Conservation (phyloP, 805 yeast genomes). For the Saturnispora dispora region DNA sequence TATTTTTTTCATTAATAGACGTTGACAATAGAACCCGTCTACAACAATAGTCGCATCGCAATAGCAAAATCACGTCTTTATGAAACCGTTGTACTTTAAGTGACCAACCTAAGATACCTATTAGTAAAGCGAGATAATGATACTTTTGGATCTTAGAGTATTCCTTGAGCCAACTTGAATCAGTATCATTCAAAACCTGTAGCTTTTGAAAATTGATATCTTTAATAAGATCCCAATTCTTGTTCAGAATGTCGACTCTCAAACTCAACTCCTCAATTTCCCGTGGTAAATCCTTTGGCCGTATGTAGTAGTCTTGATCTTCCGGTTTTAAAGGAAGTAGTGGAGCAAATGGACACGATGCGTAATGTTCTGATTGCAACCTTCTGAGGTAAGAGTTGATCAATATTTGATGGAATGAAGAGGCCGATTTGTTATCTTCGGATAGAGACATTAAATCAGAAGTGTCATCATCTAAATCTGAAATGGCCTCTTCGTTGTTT, state of each 20-base stretch:
- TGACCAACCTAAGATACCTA: constrained; percentile 30
- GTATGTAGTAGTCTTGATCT: constrained; percentile 20
- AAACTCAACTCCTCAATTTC: constrained; percentile 15
- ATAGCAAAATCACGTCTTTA: constrained; percentile 19
- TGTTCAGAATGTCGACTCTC: constrained; percentile 12
- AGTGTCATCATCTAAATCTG: constrained; percentile 15
- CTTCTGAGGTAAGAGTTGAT: constrained; percentile 21
- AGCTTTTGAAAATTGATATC: constrained; percentile 8
- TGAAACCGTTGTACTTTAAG: constrained; percentile 23
- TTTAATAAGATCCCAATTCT: constrained; percentile 11
- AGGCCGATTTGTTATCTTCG: background rate
- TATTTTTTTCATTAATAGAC: background rate
- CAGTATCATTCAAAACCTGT: constrained; percentile 1
- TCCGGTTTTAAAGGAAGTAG: constrained; percentile 12
- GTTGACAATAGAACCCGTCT: constrained; percentile 25
- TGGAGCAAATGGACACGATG: constrained; percentile 18
- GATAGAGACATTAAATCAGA: constrained; percentile 12
- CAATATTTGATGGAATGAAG: constrained; percentile 16
- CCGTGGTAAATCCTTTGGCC: constrained; percentile 21
- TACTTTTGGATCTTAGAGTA: constrained; percentile 11
- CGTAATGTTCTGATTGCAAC: constrained; percentile 23
- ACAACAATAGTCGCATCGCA: constrained; percentile 29
- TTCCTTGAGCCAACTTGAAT: constrained; percentile 1
- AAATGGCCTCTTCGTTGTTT: background rate
- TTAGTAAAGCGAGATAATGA: constrained; percentile 9